Evolutionary conservation across 257 asterid species (phyloP), one percentile per base, ranked within the genome.

Genomic region (Handroanthus guayacan): DNA sequence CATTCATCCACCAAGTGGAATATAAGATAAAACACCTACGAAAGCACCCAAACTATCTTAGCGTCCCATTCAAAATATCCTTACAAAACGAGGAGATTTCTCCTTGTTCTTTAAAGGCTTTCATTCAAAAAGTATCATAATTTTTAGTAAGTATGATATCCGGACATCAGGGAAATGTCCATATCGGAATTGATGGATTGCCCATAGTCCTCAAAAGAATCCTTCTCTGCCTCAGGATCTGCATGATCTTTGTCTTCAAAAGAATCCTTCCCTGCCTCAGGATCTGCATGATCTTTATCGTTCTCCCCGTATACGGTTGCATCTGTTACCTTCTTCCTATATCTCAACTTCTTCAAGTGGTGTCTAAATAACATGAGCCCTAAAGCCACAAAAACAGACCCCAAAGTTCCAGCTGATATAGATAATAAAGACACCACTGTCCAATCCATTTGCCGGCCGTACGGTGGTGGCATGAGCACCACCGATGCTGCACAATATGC

Each of bases 361-460:
- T 47, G 54, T 47, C 54, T 47, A 13, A 47, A 9, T 11, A 47
- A 47, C 54, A 47, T 47, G 54, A 47, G 12, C n/a, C 54, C 54
- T n/a, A 47, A 10, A 10, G 54, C 54, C 9, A 51, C 45, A 39
- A 62, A 62, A 14, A 62, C 67, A 6, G 67, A 25, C n/a, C 67
- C 67, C n/a, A 62, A 62, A 31, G 44, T 62, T 39, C 67, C 67
- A 2, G 43, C 67, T 13, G 44, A 62, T 4, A 62, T 36, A 13
- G 45, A 62, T 25, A 62, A 36, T 7, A 62, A 39, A 62, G 43
- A 62, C 45, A 36, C 67, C 5, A 62, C 67, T 12, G 51, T 38
- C 71, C 71, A 65, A 18, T 45, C 71, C 71, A 38, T 39, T n/a
- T 0, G 17, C 55, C 8, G 12, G 51, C 51, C 71, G 17, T 65